Base-by-base conservation (phyloP, 805 yeast genomes). In the Kockiozyma suomiensis region DNA sequence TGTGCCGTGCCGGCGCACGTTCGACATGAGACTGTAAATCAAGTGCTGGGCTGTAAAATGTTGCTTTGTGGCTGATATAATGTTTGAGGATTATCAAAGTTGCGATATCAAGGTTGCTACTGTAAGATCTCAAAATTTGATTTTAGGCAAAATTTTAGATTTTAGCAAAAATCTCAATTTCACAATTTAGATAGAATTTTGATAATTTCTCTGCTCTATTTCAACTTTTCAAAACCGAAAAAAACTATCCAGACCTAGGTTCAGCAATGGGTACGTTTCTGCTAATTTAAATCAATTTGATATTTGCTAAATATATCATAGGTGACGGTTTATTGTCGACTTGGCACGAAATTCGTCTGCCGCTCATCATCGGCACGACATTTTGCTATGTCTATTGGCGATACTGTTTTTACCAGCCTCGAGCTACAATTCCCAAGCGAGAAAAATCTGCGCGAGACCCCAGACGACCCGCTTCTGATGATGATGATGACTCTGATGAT, bases 341-440 rank as follows among this genome's bases (percentile, higher is more conserved):
- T 12, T 62, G 66, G 66, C 66, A 62, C 45, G 65, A 62, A 13
- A 13, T 56, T n/a, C 63, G 66, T 4, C n/a, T 59, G 21, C 66
- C 66, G 25, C 40, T 62, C 15, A 43, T 60, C 5, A 15, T 62
- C 17, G 61, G 66, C 23, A 58, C 50, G 10, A 19, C 59, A 38
- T 60, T 55, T 30, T 40, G 40, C n/a, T 62, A 60, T 37, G 51
- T 56, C 19, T 62, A 62, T 45, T 62, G 66, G 66, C 41, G 54
- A 23, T 60, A 56, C 41, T 62, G 66, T 41, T 60, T 62, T 32
- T 59, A 62, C 23, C 66, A 62, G 32, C 66, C 66, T 1, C 53
- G 60, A 17, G 56, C 58, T 19, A 61, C 65, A 25, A 50, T 54
- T 26, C 59, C 54, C 7, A 54, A 35, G 19, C 46, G 58, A 3